Evolutionary conservation across 73 alveolate genomes (phyloP).

Genomic region (Paramecium octaurelia): DNA sequence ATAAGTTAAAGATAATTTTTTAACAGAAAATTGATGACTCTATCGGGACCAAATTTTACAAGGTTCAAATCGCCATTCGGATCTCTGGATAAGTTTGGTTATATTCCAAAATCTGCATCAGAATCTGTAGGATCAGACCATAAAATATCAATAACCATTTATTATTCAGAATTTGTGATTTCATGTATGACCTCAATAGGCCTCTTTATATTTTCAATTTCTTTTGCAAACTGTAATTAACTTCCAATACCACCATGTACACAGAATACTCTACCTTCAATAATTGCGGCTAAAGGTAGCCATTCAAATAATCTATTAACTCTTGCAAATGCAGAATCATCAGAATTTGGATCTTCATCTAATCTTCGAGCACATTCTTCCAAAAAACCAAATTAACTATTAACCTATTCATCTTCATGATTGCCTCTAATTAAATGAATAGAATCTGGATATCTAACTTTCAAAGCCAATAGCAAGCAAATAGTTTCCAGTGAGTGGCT

Average conservation of each 20-base stretch:
- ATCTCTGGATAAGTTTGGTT: conserved; percentile 95
- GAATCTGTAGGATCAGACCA: conserved; percentile 96
- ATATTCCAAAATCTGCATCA: conserved; percentile 90
- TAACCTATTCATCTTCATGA: conserved; percentile 78
- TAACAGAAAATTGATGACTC: conserved; percentile 91
- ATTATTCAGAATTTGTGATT: conserved; percentile 79
- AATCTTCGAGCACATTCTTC: conserved; percentile 97
- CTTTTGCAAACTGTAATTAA: conserved; percentile 72
- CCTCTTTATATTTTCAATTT: conserved; percentile 82
- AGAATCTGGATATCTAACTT: conserved; percentile 88
- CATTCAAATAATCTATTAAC: conserved; percentile 90
- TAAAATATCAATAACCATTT: conserved; percentile 86
- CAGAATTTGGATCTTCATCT: conserved; percentile 95
- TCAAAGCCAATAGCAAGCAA: conserved; percentile 86
- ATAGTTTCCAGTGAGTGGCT: conserved; percentile 86
- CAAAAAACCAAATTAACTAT: conserved; percentile 90
- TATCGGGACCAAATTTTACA: conserved; percentile 98
- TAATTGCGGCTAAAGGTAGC: conserved; percentile 92
- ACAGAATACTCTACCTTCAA: conserved; percentile 85
- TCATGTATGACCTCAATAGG: conserved; percentile 93
- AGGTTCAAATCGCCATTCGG: conserved; percentile 97
- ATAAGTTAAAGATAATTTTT: conserved; percentile 82
- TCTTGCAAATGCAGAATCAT: conserved; percentile 82
- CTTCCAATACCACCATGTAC: conserved; percentile 97
- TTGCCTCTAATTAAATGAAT: conserved; percentile 89